Evolutionary conservation across 2,329 filamentous ascomycete genomes (phyloP).

Genomic region (Orbilia quercus): DNA sequence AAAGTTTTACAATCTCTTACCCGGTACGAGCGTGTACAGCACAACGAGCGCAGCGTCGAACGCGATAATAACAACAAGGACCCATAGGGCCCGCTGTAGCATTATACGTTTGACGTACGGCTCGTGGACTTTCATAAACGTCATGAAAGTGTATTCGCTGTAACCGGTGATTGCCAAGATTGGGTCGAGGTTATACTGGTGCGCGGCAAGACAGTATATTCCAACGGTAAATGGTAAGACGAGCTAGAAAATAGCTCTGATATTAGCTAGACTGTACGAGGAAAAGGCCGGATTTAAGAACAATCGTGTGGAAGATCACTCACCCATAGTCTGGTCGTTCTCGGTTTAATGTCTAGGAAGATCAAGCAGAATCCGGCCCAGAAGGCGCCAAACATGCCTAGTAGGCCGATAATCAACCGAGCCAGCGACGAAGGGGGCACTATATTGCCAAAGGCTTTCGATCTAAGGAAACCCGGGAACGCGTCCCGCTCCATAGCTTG

Average conservation of each 20-base stretch:
- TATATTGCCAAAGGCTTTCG: slow-evolving; percentile 94
- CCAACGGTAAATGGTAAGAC: slow-evolving; percentile 93
- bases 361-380: slow-evolving; percentile 96
- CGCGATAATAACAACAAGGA: slow-evolving; percentile 78
- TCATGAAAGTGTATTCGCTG: slow-evolving; percentile 97
- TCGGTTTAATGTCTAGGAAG: slow-evolving; percentile 78
- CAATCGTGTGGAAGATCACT: slow-evolving; percentile 62
- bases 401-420: slow-evolving; percentile 83
- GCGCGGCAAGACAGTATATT: slow-evolving; percentile 86
- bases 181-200: slow-evolving; percentile 95
- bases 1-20: slow-evolving; percentile 76
- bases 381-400: slow-evolving; percentile 89
- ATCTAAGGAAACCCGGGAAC: slow-evolving; percentile 94
- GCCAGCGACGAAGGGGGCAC: slow-evolving; percentile 90
- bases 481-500: slow-evolving; percentile 99
- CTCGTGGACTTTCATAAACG: slow-evolving; percentile 86
- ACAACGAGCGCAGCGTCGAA: slow-evolving; percentile 85
- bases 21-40: slow-evolving; percentile 94
- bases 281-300: slow-evolving; percentile 1
- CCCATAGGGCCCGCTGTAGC: slow-evolving; percentile 83
- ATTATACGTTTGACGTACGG: slow-evolving; percentile 89
- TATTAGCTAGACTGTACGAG: slow-evolving; percentile 39
- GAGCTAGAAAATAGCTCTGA: slow-evolving; percentile 65
- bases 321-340: slow-evolving; percentile 85
- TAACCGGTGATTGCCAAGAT: slow-evolving; percentile 86